Evolutionary conservation across 345 rosid genomes (phyloP).

Genomic region (Pistacia integerrima): DNA sequence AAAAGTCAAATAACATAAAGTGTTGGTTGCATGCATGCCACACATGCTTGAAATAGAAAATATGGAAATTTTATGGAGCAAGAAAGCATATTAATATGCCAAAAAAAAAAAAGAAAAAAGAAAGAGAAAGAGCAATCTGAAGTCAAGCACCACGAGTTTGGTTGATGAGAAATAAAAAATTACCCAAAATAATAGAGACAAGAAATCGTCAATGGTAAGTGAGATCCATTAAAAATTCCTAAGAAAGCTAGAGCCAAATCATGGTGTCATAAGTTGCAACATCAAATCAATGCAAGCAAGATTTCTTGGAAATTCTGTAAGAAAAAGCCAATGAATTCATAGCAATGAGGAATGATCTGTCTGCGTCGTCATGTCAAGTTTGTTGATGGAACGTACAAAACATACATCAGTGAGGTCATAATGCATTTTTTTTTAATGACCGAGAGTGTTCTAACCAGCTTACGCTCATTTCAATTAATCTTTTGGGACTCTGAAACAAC

Average conservation of each 20-base stretch:
- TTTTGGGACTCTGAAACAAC: no score
- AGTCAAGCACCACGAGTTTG: not conserved
- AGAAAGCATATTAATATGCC: not conserved
- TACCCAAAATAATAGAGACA: not conserved
- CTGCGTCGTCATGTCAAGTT: not conserved
- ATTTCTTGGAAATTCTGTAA: not conserved
- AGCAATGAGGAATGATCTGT: not conserved
- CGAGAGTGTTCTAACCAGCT: no score
- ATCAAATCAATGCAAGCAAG: not conserved
- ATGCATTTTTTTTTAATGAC: no score
- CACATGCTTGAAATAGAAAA: slow-evolving; percentile 14
- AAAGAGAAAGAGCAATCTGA: not conserved
- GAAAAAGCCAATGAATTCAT: not conserved
- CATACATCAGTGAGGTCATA: not conserved
- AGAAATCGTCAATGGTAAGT: not conserved
- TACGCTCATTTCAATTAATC: no score
- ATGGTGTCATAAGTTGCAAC: not conserved
- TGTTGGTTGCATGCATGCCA: not conserved
- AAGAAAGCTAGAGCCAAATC: not conserved
- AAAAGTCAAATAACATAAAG: slow-evolving; percentile 1
- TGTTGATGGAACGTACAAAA: not conserved
- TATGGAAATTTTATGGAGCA: not conserved
- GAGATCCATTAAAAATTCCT: not conserved
- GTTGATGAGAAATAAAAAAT: not conserved
- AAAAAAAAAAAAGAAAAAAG: not conserved